phyloP scores from a whole-genome alignment of 345 rosid genomes.

The Brassica juncea region DNA sequence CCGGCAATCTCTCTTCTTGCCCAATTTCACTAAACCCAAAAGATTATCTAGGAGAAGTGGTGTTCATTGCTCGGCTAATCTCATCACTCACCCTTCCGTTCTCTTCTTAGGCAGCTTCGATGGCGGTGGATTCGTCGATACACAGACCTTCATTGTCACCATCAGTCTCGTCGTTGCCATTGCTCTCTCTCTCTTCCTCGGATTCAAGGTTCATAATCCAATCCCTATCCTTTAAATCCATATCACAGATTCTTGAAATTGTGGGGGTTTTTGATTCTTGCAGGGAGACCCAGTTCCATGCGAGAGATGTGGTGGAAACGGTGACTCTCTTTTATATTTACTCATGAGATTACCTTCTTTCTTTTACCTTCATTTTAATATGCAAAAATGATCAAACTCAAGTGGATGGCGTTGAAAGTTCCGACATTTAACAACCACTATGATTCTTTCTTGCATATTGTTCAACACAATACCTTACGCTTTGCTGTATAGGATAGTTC shows the following conservation, averaged over 20 bases:
- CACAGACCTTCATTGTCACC: conserved; percentile 72
- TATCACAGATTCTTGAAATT: neutral
- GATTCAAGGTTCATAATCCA: conserved; percentile 57
- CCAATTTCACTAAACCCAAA: neutral
- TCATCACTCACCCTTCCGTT: conserved; percentile 53
- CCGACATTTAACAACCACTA: neutral
- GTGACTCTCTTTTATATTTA: conserved; percentile 38
- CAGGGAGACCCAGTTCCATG: conserved; percentile 98
- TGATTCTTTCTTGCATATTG: neutral
- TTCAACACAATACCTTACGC: neutral
- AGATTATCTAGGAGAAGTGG: conserved; percentile 31
- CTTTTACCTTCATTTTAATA: neutral
- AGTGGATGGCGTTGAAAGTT: neutral
- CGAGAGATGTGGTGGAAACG: conserved; percentile 88
- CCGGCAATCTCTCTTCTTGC: conserved; percentile 27
- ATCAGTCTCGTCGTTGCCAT: conserved; percentile 82
- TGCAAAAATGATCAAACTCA: neutral
- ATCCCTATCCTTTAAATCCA: neutral
- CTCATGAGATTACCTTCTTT: neutral
- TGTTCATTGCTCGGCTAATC: conserved; percentile 38
- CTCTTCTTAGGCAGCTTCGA: conserved; percentile 57
- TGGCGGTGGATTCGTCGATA: conserved; percentile 54
- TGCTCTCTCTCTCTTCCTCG: conserved; percentile 75
- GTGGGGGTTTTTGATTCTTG: conserved; percentile 13
- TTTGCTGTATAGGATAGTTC: neutral